These are phyloP conservation scores for Leucocoprinus leucothites DNA, from an alignment of 768 basidiomycete genomes.

Conservation along the genomic window DNA sequence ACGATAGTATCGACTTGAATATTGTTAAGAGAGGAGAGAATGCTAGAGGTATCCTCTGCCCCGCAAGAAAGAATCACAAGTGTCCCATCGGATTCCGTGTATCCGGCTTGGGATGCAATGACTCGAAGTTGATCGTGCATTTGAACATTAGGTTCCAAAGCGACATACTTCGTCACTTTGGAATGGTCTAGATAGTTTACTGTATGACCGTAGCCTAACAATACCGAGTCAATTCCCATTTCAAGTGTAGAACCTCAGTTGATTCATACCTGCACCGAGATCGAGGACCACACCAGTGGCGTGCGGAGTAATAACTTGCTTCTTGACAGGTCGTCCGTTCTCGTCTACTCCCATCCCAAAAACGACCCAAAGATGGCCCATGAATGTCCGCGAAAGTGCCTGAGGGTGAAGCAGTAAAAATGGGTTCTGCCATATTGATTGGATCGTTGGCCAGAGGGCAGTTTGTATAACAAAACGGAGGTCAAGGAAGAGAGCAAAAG, in stretches of 20 bases:
- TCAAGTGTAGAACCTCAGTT: not conserved
- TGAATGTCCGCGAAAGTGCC: constrained; percentile 50
- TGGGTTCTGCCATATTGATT: constrained; percentile 36
- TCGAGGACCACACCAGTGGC: constrained; percentile 65
- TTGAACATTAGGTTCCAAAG: constrained; percentile 63
- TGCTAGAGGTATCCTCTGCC: constrained; percentile 52
- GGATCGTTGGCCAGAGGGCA: constrained; percentile 45
- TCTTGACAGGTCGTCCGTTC: constrained; percentile 37
- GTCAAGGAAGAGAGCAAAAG: constrained; percentile 40
- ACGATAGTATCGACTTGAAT: constrained; percentile 55
- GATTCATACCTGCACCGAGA: constrained; percentile 55
- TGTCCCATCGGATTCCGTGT: constrained; percentile 46
- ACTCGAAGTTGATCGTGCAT: constrained; percentile 60
- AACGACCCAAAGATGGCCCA: constrained; percentile 52
- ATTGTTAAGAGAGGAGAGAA: constrained; percentile 34
- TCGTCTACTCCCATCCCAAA: constrained; percentile 50
- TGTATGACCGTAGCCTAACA: constrained; percentile 60
- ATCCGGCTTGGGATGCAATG: constrained; percentile 49
- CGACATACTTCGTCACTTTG: constrained; percentile 62
- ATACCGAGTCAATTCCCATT: not conserved
- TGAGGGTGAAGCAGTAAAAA: constrained; percentile 41
- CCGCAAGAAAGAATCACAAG: constrained; percentile 60
- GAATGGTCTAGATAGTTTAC: constrained; percentile 54
- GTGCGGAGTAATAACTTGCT: constrained; percentile 45
- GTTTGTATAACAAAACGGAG: constrained; percentile 33